phyloP scores from a whole-genome alignment of 2,329 filamentous ascomycete species.

The Alternaria brassicicola region DNA sequence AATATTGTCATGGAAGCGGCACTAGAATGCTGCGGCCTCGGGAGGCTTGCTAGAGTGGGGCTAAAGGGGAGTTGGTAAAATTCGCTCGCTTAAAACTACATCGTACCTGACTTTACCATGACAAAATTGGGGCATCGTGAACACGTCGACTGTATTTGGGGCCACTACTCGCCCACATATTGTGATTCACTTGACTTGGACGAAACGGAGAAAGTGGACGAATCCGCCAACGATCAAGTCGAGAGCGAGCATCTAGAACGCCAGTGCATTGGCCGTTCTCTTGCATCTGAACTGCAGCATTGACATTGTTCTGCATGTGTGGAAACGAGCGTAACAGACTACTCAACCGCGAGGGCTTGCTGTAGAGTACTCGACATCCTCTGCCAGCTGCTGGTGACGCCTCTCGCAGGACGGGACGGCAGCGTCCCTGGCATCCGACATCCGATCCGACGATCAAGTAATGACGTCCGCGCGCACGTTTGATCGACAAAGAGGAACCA shows the following conservation, averaged over 20 bases:
- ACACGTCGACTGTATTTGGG: neutral
- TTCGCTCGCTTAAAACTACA: constrained; percentile 5
- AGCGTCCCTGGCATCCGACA: neutral
- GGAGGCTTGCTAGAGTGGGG: neutral
- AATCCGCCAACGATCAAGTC: neutral
- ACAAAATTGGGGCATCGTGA: neutral
- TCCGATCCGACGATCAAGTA: neutral
- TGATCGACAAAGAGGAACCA: neutral
- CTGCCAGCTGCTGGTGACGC: neutral
- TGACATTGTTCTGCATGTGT: neutral
- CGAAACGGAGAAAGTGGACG: neutral
- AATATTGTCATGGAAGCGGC: neutral
- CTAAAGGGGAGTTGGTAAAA: neutral
- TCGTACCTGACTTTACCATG: neutral
- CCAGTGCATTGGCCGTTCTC: neutral
- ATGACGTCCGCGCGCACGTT: neutral
- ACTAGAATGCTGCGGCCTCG: too few species aligned
- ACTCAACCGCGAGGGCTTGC: neutral
- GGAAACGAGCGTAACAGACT: too few species aligned
- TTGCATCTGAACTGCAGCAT: neutral
- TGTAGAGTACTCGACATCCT: neutral
- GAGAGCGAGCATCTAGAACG: neutral
- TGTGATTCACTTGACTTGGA: neutral
- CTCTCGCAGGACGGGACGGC: neutral
- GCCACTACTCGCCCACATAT: neutral